A percentile compares a stretch with the other conserved stretches of the same genome.
Conservation (phyloP, 768 basidiomycete species). For the Lactarius hatsudake region DNA sequence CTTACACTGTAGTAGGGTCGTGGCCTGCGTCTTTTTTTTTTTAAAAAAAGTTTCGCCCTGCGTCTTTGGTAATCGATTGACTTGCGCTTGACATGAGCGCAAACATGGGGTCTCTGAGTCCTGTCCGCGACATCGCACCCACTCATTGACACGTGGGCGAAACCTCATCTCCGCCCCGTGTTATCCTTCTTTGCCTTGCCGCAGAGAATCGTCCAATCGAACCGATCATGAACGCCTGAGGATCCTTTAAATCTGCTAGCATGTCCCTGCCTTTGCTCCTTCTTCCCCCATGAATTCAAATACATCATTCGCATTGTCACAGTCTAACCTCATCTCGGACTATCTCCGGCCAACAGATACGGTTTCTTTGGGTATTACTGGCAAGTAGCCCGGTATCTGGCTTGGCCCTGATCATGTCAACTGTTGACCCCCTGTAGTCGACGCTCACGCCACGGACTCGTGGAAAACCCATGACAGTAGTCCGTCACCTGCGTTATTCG, state of each 20-base stretch:
- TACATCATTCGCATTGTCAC: background rate
- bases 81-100: no score
- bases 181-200: background rate
- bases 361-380: background rate
- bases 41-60: background rate
- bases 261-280: background rate
- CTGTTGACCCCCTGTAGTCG: background rate
- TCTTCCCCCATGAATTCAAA: background rate
- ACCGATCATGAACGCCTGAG: background rate
- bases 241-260: background rate
- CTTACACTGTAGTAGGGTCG: no score
- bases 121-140: background rate
- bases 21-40: background rate
- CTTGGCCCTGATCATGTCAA: background rate
- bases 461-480: background rate
- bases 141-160: background rate
- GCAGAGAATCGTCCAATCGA: background rate
- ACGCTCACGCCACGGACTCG: background rate
- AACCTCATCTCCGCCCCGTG: background rate
- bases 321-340: background rate
- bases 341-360: background rate
- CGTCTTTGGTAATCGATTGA: no score
- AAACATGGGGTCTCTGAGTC: background rate
- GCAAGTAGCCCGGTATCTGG: background rate
- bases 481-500: background rate